Evolutionary conservation across 495 filamentous ascomycete genomes (phyloP).

Genomic region (Neurospora intermedia): DNA sequence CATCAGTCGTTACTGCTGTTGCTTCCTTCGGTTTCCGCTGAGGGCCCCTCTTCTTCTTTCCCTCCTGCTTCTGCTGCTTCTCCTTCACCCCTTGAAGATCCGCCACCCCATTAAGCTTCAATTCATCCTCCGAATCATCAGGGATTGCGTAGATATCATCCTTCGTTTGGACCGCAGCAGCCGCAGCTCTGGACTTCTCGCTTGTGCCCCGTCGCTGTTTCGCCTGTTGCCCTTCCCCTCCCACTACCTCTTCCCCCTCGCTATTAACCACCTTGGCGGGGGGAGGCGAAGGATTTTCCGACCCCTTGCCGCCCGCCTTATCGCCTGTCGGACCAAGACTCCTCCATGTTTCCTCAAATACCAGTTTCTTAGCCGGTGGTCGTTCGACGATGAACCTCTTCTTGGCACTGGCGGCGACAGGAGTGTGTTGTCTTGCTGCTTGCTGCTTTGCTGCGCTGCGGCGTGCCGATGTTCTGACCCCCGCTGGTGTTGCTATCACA

Average conservation of each 20-base stretch:
- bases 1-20: not conserved
- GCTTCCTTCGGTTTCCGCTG: not conserved
- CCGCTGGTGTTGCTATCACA: not conserved
- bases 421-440: not conserved
- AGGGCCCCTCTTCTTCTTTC: not conserved
- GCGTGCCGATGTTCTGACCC: not conserved
- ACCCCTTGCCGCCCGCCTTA: not conserved
- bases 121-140: conserved; percentile 29
- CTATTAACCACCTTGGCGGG: not conserved
- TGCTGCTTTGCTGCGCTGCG: not conserved
- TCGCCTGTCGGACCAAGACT: not conserved
- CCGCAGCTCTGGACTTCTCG: not conserved
- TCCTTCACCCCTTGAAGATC: not conserved
- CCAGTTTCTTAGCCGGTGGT: not conserved
- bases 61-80: not conserved
- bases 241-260: not conserved
- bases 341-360: not conserved
- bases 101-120: not conserved
- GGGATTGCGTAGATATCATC: conserved; percentile 30
- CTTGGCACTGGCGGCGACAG: not conserved
- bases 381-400: not conserved
- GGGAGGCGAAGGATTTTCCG: not conserved
- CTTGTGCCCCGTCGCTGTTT: not conserved
- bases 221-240: not conserved
- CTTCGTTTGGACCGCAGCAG: not conserved